Conservation (phyloP, 164 flowering plant genomes). For the Brasenia schreberi region DNA sequence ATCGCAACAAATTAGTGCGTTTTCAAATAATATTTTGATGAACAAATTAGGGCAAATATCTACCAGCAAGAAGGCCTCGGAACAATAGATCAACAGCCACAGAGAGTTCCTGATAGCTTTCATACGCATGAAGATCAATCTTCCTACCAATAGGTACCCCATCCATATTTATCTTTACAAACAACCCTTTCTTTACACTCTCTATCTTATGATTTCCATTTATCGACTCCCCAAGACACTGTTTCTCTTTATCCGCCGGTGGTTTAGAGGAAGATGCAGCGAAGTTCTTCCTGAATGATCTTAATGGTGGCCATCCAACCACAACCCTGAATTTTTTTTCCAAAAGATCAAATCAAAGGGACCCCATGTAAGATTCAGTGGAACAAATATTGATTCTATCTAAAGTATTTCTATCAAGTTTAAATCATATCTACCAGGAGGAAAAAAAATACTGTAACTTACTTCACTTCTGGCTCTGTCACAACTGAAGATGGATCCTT, state of each 20-base stretch:
- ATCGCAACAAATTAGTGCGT: neutral
- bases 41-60: neutral
- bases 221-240: slow-evolving; percentile 19
- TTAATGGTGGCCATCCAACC: slow-evolving; percentile 98
- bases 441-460: slow-evolving; percentile 21
- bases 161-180: slow-evolving; percentile 97
- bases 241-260: neutral
- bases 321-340: slow-evolving; percentile 51
- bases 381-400: too few relatives aligned
- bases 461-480: slow-evolving; percentile 41
- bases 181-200: slow-evolving; percentile 29
- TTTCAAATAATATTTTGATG: neutral
- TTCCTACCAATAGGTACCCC: slow-evolving; percentile 96
- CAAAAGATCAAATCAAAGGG: neutral
- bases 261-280: slow-evolving; percentile 47
- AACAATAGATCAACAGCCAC: slow-evolving; percentile 81
- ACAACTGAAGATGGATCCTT: slow-evolving; percentile 39
- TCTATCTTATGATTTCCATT: slow-evolving; percentile 22
- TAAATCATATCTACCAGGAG: neutral
- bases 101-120: slow-evolving; percentile 70
- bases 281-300: slow-evolving; percentile 81
- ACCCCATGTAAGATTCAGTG: too few relatives aligned
- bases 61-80: slow-evolving; percentile 84
- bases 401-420: neutral
- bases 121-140: slow-evolving; percentile 69